These are phyloP conservation scores for Gossypium rotundifolium DNA, from an alignment of 345 rosid species.

Conservation along the genomic window DNA sequence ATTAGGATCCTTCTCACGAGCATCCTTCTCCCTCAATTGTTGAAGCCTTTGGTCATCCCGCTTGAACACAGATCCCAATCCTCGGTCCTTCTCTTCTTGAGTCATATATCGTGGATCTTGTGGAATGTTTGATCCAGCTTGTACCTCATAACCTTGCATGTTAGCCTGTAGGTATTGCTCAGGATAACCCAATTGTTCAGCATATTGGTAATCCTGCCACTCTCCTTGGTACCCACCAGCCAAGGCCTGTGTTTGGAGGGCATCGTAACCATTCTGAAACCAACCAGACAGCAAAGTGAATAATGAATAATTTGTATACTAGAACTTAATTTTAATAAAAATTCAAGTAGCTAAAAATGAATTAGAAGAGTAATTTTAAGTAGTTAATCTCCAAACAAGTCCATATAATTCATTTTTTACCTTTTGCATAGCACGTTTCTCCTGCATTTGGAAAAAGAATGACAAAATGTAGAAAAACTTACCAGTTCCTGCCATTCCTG, in stretches of 20 bases:
- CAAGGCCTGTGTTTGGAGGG: constrained; percentile 63
- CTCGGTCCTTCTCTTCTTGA: constrained; percentile 97
- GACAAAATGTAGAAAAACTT: constrained; percentile 14
- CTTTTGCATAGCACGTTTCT: background rate
- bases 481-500: constrained; percentile 84
- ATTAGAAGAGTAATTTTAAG: background rate
- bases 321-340: background rate
- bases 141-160: constrained; percentile 57
- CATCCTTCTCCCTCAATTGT: constrained; percentile 83
- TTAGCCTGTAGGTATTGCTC: constrained; percentile 76
- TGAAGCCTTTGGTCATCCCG: constrained; percentile 95
- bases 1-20: constrained; percentile 90
- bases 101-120: constrained; percentile 90
- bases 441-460: background rate
- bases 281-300: background rate
- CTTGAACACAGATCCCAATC: constrained; percentile 96
- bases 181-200: constrained; percentile 73
- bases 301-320: background rate
- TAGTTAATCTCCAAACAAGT: background rate
- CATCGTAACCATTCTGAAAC: constrained; percentile 71
- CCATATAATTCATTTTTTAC: background rate
- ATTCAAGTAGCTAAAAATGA: background rate
- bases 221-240: constrained; percentile 73
- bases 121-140: constrained; percentile 32
- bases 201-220: constrained; percentile 91